Evolutionary conservation across 768 basidiomycete species (phyloP).

Genomic region (Hortiboletus campestris): DNA sequence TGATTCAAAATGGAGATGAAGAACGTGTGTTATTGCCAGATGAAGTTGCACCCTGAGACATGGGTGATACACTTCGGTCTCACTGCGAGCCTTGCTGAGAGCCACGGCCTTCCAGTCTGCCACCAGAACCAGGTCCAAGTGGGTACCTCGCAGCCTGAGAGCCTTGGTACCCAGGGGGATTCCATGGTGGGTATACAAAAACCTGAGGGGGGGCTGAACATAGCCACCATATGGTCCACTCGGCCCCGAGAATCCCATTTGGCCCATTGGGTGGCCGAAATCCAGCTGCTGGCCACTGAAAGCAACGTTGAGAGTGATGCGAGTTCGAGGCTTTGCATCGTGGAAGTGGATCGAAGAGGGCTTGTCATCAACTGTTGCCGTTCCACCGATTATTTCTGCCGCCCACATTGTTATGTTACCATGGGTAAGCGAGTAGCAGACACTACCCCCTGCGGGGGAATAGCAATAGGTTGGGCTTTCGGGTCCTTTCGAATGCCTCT

Average conservation of each 20-base stretch:
- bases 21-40: neutral
- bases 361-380: too few species aligned
- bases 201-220: neutral
- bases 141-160: neutral
- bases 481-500: neutral
- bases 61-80: neutral
- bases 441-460: too few species aligned
- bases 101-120: too few species aligned
- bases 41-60: neutral
- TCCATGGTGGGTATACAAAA: neutral
- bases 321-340: too few species aligned
- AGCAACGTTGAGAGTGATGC: too few species aligned
- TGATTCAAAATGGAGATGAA: neutral
- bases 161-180: neutral
- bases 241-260: neutral
- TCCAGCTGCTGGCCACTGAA: neutral
- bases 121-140: neutral
- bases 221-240: neutral
- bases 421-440: too few species aligned
- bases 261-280: neutral
- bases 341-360: too few species aligned
- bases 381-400: too few species aligned
- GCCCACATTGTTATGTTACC: too few species aligned
- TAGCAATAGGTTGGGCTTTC: neutral
- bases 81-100: neutral